A percentile compares a stretch with the other conserved stretches of the same genome.
Evolutionary conservation across 1,139 yeast species (phyloP).

Genomic region (Casaregolazyma lundiana): DNA sequence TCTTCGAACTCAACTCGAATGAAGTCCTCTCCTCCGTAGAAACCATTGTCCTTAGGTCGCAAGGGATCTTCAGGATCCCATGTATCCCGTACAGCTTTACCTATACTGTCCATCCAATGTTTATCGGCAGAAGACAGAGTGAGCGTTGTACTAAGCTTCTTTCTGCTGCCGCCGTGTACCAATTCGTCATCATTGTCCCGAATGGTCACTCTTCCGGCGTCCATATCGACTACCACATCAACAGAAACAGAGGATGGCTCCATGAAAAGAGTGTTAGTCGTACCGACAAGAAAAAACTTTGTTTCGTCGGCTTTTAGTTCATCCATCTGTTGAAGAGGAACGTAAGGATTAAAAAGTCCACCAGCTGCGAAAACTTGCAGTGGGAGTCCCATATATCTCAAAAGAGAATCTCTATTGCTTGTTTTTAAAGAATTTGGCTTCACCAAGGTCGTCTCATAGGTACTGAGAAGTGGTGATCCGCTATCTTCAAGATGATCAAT

Average conservation of each 20-base stretch:
- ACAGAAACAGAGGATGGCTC: slow-evolving; percentile 53
- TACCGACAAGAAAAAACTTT: slow-evolving; percentile 71
- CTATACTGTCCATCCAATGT: slow-evolving; percentile 57
- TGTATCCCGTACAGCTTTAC: slow-evolving; percentile 36
- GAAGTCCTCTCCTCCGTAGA: slow-evolving; percentile 82
- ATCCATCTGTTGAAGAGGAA: slow-evolving; percentile 85
- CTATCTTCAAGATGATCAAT: slow-evolving; percentile 68
- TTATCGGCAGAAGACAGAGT: slow-evolving; percentile 62
- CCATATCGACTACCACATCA: slow-evolving; percentile 53
- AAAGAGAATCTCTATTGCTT: slow-evolving; percentile 69
- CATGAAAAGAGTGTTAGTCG: slow-evolving; percentile 76
- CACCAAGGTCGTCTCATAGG: slow-evolving; percentile 46
- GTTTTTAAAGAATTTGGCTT: slow-evolving; percentile 72
- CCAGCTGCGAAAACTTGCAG: slow-evolving; percentile 80
- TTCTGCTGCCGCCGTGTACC: slow-evolving; percentile 23
- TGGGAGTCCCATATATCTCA: slow-evolving; percentile 83
- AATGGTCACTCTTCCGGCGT: slow-evolving; percentile 46
- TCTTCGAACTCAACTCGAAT: slow-evolving; percentile 87
- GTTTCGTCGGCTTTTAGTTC: slow-evolving; percentile 59
- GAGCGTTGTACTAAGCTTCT: slow-evolving; percentile 41
- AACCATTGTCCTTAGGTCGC: slow-evolving; percentile 45
- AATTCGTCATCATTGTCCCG: slow-evolving; percentile 32
- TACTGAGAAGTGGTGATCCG: slow-evolving; percentile 72
- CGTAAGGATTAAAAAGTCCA: slow-evolving; percentile 86
- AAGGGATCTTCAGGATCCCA: slow-evolving; percentile 43